Conservation (phyloP, 371 early-diverging fungal genomes). For the Mucor indicus region DNA sequence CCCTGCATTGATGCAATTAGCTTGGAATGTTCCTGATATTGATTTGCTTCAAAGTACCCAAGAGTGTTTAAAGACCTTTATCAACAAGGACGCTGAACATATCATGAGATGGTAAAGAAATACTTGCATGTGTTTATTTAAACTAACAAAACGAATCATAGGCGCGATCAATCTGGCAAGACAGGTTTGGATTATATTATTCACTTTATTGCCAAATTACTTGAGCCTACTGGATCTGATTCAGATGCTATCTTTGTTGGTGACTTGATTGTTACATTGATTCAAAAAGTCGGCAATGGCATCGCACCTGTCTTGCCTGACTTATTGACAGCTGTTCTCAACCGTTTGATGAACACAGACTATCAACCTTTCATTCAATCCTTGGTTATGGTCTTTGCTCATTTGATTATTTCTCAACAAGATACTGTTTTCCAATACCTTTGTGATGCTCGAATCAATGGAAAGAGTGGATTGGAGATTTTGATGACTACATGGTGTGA, state of each 20-base stretch:
- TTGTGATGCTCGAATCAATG: slow-evolving; percentile 45
- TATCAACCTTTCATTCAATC: slow-evolving; percentile 81
- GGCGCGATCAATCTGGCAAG: slow-evolving; percentile 60
- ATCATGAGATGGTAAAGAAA: slow-evolving; percentile 55
- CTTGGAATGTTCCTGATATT: slow-evolving; percentile 63
- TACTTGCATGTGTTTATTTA: neutral
- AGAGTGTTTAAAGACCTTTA: slow-evolving; percentile 62
- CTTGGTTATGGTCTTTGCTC: slow-evolving; percentile 86
- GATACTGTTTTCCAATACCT: slow-evolving; percentile 71
- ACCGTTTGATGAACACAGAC: slow-evolving; percentile 67
- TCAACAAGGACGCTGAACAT: slow-evolving; percentile 63
- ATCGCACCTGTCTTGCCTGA: slow-evolving; percentile 72
- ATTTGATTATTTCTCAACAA: slow-evolving; percentile 71
- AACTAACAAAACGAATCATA: slow-evolving; percentile 1
- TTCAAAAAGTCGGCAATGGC: slow-evolving; percentile 72
- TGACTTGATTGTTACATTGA: slow-evolving; percentile 77
- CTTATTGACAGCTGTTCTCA: slow-evolving; percentile 73
- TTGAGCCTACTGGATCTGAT: slow-evolving; percentile 73
- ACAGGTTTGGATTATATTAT: slow-evolving; percentile 78
- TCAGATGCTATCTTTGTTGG: slow-evolving; percentile 88
- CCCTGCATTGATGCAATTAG: slow-evolving; percentile 75
- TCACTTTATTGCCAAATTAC: slow-evolving; percentile 72
- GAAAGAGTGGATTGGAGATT: slow-evolving; percentile 63
- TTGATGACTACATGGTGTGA: slow-evolving; percentile 77
- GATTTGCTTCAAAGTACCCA: slow-evolving; percentile 60